Conservation (phyloP, 2,329 filamentous ascomycete genomes). For the Chrysoporthe deuterocubensis region DNA sequence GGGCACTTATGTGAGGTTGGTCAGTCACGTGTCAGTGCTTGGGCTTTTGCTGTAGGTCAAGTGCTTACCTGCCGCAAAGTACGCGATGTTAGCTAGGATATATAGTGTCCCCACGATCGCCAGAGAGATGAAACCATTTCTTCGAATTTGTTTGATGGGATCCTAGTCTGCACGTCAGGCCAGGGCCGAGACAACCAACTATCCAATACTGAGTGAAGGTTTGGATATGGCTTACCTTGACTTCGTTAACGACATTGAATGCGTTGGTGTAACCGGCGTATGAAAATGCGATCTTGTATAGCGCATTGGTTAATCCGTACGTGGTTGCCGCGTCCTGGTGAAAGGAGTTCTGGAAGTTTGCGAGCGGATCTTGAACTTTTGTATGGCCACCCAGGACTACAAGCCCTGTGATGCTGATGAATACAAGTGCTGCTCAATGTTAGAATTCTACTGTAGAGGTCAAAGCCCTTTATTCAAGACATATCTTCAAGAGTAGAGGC, state of each 20-base stretch:
- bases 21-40: neutral
- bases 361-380: constrained; percentile 51
- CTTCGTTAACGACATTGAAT: constrained; percentile 64
- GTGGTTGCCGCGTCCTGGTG: constrained; percentile 47
- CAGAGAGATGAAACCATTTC: constrained; percentile 53
- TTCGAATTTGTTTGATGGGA: constrained; percentile 59
- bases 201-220: too few relatives aligned
- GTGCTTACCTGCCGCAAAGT: constrained; percentile 52
- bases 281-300: constrained; percentile 63
- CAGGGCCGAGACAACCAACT: neutral
- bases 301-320: constrained; percentile 57
- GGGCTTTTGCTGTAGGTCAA: neutral
- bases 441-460: neutral
- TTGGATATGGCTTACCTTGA: constrained; percentile 40
- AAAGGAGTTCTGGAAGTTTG: constrained; percentile 61
- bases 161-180: constrained; percentile 44
- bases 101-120: constrained; percentile 57
- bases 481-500: neutral
- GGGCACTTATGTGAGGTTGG: constrained; percentile 41
- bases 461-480: neutral
- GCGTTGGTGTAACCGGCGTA: constrained; percentile 63
- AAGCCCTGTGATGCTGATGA: constrained; percentile 60
- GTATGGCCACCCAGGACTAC: constrained; percentile 63
- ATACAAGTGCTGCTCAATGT: constrained; percentile 48
- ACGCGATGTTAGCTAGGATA: constrained; percentile 62